These are phyloP conservation scores for Lupinus albus DNA, from an alignment of 306 rosid species.

Conservation along the genomic window DNA sequence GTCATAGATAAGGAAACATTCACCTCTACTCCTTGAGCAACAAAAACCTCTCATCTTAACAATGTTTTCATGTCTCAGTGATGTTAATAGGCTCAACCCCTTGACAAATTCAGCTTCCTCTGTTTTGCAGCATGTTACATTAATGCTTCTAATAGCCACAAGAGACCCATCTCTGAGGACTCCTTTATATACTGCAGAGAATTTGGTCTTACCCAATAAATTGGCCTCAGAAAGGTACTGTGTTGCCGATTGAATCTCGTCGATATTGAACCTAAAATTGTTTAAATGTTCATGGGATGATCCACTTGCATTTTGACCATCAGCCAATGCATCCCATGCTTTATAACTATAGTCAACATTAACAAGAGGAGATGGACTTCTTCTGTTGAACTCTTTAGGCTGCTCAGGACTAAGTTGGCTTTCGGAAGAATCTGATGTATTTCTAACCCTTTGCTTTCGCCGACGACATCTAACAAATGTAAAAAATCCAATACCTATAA, in stretches of 20 bases:
- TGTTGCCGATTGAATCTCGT: slow-evolving; percentile 86
- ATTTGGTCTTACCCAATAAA: slow-evolving; percentile 67
- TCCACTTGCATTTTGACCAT: slow-evolving; percentile 51
- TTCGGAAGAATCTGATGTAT: slow-evolving; percentile 52
- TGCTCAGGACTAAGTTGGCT: slow-evolving; percentile 61
- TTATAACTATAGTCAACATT: slow-evolving; percentile 65
- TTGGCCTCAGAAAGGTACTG: slow-evolving; percentile 74
- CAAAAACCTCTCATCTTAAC: slow-evolving; percentile 82
- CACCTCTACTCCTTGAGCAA: slow-evolving; percentile 82
- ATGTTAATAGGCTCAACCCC: slow-evolving; percentile 61
- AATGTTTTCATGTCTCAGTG: slow-evolving; percentile 76
- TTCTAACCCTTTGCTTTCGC: slow-evolving; percentile 63
- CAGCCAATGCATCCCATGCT: slow-evolving; percentile 71
- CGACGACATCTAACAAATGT: slow-evolving; percentile 56
- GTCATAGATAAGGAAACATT: slow-evolving; percentile 77
- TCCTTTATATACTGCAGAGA: slow-evolving; percentile 80
- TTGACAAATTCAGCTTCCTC: slow-evolving; percentile 74
- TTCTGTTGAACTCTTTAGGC: slow-evolving; percentile 57
- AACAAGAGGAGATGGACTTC: slow-evolving; percentile 76
- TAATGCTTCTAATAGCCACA: slow-evolving; percentile 70
- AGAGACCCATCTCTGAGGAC: slow-evolving; percentile 75
- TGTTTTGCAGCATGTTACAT: slow-evolving; percentile 67
- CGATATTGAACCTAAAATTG: slow-evolving; percentile 63
- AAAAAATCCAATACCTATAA: slow-evolving; percentile 40
- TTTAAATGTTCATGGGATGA: slow-evolving; percentile 53